Percentiles rank a stretch among this genome's conserved stretches.
Conservation (phyloP, 805 yeast species). For the Cyberlindnera veronae region DNA sequence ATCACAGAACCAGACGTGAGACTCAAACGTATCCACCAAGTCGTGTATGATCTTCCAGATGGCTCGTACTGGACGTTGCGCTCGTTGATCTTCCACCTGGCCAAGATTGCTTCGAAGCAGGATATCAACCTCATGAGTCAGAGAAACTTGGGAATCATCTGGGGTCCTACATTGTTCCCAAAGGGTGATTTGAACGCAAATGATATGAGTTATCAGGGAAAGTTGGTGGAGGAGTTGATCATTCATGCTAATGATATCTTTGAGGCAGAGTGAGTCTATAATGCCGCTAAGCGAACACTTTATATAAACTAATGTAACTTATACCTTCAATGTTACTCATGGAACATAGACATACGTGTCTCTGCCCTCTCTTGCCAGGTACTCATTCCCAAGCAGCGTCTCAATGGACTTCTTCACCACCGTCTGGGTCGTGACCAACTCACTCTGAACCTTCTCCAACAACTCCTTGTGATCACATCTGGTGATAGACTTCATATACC, state of each 20-base stretch:
- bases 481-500: constrained; percentile 16
- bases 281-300: too few species aligned
- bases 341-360: constrained; percentile 21
- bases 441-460: constrained; percentile 8
- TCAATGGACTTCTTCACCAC: constrained; percentile 14
- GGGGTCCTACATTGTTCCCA: constrained; percentile 89
- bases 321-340: not conserved
- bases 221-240: constrained; percentile 80
- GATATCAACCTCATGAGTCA: constrained; percentile 75
- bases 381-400: constrained; percentile 13
- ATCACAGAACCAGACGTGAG: constrained; percentile 59
- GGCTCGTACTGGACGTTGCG: constrained; percentile 92
- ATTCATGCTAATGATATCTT: constrained; percentile 79
- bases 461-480: constrained; percentile 16
- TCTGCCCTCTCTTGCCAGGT: constrained; percentile 9
- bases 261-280: constrained; percentile 46
- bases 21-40: constrained; percentile 75
- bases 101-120: constrained; percentile 62
- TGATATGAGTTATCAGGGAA: constrained; percentile 72
- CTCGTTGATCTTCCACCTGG: constrained; percentile 79
- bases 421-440: constrained; percentile 3
- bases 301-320: too few species aligned
- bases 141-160: constrained; percentile 78
- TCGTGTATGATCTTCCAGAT: constrained; percentile 88
- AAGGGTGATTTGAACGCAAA: constrained; percentile 64